phyloP scores from a whole-genome alignment of 1,284 basidiomycete species.

The Sporisorium scitamineum region DNA sequence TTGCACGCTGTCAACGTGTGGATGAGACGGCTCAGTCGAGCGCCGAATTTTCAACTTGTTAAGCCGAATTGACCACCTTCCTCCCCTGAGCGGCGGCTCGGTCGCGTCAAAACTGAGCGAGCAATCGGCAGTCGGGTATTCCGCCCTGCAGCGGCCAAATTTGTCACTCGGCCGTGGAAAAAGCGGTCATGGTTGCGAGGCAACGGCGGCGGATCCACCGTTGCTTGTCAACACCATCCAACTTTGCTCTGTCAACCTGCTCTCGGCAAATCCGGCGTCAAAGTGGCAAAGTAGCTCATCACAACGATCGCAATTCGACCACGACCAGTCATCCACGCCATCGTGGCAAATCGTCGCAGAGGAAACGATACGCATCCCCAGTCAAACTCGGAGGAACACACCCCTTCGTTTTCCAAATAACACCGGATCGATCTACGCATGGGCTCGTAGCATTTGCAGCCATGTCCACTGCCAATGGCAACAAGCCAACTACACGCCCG shows the following conservation, averaged over 20 bases:
- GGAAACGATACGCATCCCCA: not conserved
- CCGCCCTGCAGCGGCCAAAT: constrained; percentile 15
- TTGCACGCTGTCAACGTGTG: not conserved
- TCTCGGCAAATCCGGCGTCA: not conserved
- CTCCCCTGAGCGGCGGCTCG: no score
- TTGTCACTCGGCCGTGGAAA: not conserved
- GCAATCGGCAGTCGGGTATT: constrained; percentile 3
- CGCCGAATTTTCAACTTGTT: not conserved
- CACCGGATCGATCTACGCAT: constrained; percentile 10
- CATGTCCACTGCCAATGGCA: constrained; percentile 39
- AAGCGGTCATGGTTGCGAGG: not conserved
- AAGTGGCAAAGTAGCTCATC: not conserved
- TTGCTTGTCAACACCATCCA: constrained; percentile 1
- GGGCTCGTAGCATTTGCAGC: constrained; percentile 12
- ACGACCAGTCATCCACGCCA: not conserved
- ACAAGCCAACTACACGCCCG: constrained; percentile 23
- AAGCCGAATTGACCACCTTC: not conserved
- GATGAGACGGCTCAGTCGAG: not conserved
- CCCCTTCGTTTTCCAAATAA: no score
- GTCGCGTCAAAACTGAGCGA: not conserved
- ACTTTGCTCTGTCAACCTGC: not conserved
- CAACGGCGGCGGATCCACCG: not conserved
- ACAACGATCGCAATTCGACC: not conserved
- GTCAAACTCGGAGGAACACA: not conserved
- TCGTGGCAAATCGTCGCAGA: not conserved